Evolutionary conservation across 2,329 filamentous ascomycete species (phyloP), one percentile per base, ranked within the genome.

Genomic region (Fusarium lateritium): DNA sequence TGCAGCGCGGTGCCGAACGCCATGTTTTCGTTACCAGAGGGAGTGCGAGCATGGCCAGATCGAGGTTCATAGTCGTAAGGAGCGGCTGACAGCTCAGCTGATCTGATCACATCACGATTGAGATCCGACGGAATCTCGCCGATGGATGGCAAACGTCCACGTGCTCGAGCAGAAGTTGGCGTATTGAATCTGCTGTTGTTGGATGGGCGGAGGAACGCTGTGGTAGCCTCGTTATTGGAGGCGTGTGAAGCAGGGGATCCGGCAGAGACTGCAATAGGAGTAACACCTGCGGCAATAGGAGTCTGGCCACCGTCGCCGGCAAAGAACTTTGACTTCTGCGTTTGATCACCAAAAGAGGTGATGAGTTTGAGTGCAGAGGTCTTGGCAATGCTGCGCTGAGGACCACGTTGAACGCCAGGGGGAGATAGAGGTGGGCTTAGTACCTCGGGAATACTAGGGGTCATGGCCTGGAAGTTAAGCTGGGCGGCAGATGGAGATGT

Each of bases 361-460:
- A 98, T 97, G 3, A 98, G 87, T 78, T 97, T 97, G 63, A 98
- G 83, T 0, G 95, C 89, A 11, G 94, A 93, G 28, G 91, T 91
- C 81, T 97, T 97, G 14, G 91, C 89, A 52, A 93, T 89, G 80
- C 86, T 86, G 67, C 86, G 82, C 76, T 88, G 84, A 54, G 88
- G 86, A 3, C 87, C 87, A 64, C 83, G 84, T 64, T 85, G 86
- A 51, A 89, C 76, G 24, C 88, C 88, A 1, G 92, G 92, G 10
- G 92, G 92, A 2, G 92, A 94, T n/a, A 93, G 78, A 4, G 92
- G 88, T 17, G 91, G 89, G 75, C 92, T 92, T 7, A 92, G 79
- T 60, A 91, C 77, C 77, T 91, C 83, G 62, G 88, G 85, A 36
- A 91, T 87, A 61, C 81, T 85, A 22, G 89, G 79, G 26, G 80